Conservation (phyloP, 192 early-diverging fungal species). For the Thamnidium elegans region DNA sequence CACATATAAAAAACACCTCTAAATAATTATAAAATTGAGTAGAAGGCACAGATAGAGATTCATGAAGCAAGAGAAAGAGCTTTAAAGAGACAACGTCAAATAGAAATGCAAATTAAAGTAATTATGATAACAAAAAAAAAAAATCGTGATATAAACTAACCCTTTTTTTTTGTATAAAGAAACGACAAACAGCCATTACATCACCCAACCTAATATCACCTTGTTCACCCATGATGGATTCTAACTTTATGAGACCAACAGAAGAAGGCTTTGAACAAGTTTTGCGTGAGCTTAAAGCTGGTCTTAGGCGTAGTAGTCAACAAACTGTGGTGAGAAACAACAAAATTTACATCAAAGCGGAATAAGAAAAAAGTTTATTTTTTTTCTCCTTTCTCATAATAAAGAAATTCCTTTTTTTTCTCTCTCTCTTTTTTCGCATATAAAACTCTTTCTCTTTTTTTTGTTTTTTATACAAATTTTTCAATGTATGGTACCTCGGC, state of each 20-base stretch:
- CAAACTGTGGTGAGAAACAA: not conserved
- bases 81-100: conserved; percentile 21
- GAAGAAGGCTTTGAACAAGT: conserved; percentile 25
- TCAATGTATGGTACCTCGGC: conserved; percentile 22
- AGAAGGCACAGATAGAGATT: conserved; percentile 29
- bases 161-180: not conserved
- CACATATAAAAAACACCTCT: not conserved
- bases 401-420: conserved; percentile 1
- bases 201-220: not conserved
- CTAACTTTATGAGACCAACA: not conserved
- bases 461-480: not conserved
- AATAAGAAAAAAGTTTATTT: conserved; percentile 3
- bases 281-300: conserved; percentile 26
- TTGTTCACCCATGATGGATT: not conserved
- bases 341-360: not conserved
- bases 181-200: not conserved
- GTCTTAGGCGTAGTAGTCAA: conserved; percentile 16
- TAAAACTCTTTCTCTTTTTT: not conserved
- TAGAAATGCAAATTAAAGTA: conserved; percentile 16
- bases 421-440: not conserved
- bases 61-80: conserved; percentile 31
- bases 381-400: not conserved
- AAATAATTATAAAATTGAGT: not conserved
- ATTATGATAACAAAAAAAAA: not conserved
- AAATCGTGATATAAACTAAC: not conserved